Percentiles rank a stretch among this genome's conserved stretches.
phyloP scores from a whole-genome alignment of 768 basidiomycete genomes.

The Lactarius tabidus region DNA sequence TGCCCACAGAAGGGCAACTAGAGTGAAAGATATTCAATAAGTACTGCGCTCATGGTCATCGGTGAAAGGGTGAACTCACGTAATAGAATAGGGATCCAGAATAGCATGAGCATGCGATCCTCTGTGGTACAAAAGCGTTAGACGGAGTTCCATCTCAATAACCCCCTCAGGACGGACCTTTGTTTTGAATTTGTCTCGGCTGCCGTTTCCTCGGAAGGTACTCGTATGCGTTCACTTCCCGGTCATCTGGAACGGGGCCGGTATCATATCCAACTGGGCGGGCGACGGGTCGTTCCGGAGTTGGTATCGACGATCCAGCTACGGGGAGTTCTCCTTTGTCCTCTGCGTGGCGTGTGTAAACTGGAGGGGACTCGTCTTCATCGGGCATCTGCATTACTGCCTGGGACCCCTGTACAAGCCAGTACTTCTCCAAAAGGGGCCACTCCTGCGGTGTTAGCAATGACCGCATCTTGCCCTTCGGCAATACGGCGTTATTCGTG shows the following conservation, averaged over 20 bases:
- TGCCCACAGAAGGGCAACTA: conserved; percentile 36
- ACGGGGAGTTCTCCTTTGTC: conserved; percentile 27
- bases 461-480: conserved; percentile 35
- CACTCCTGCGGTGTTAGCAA: conserved; percentile 48
- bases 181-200: conserved; percentile 51
- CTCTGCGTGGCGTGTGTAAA: conserved; percentile 58
- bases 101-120: conserved; percentile 79
- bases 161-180: conserved; percentile 48
- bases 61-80: conserved; percentile 44
- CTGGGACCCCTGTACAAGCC: conserved; percentile 47
- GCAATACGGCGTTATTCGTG: conserved; percentile 12
- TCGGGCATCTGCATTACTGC: conserved; percentile 30
- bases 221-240: conserved; percentile 64
- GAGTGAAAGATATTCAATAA: not conserved
- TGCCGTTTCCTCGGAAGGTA: conserved; percentile 52
- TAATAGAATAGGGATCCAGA: conserved; percentile 83
- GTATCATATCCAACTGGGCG: conserved; percentile 43
- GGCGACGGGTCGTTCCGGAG: conserved; percentile 32
- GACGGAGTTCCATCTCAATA: not conserved
- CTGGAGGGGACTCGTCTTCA: conserved; percentile 58
- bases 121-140: conserved; percentile 39
- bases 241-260: conserved; percentile 47
- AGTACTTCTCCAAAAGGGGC: conserved; percentile 75
- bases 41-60: not conserved
- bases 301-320: conserved; percentile 25